Percentiles rank a stretch among this genome's conserved stretches.
These are phyloP conservation scores for Raphanus raphanistrum DNA, from an alignment of 345 rosid species.

Conservation along the genomic window DNA sequence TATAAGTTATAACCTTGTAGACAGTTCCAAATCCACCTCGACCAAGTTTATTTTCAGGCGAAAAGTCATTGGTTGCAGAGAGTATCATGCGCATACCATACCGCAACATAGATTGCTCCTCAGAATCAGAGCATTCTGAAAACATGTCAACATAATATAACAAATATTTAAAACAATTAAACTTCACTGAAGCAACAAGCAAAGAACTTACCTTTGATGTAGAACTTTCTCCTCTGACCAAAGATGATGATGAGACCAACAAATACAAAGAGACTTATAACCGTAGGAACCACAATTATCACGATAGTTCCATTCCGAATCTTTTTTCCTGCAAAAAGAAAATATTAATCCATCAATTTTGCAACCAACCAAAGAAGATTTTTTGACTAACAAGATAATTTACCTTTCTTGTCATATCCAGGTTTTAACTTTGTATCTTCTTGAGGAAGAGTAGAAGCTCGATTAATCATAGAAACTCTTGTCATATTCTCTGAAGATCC, in stretches of 20 bases:
- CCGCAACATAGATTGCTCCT: slow-evolving; percentile 7
- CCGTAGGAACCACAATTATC: slow-evolving; percentile 28
- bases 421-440: neutral
- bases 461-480: slow-evolving; percentile 21
- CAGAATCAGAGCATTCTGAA: slow-evolving; percentile 9
- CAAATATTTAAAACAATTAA: neutral
- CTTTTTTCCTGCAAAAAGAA: slow-evolving; percentile 7
- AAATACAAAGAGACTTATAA: slow-evolving; percentile 12
- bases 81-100: slow-evolving; percentile 8
- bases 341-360: neutral
- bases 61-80: neutral
- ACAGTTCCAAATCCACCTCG: neutral
- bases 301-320: slow-evolving; percentile 8
- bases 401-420: slow-evolving; percentile 9
- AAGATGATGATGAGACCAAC: neutral
- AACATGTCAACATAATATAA: neutral
- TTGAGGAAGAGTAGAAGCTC: neutral
- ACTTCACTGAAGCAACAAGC: neutral
- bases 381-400: neutral
- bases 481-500: neutral
- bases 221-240: slow-evolving; percentile 4
- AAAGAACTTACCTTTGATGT: neutral
- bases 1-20: neutral
- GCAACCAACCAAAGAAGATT: no score
- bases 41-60: neutral